phyloP scores from a whole-genome alignment of 192 early-diverging fungal species.

The Linnemannia schmuckeri region DNA sequence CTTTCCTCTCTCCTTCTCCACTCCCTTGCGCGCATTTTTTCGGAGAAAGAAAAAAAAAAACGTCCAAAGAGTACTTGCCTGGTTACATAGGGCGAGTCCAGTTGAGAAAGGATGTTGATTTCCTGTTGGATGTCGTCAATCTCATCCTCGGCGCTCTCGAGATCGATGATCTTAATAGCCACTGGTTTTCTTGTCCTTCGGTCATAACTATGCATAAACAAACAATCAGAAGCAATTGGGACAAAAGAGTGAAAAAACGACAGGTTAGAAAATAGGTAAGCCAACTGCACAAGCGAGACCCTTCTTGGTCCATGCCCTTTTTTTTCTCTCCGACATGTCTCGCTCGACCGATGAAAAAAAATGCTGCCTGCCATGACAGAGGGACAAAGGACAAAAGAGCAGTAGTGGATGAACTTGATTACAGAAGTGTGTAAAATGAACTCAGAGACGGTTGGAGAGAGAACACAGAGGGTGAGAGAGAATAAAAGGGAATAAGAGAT shows the following conservation, averaged over 20 bases:
- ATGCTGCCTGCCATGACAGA: background rate
- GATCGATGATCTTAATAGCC: conserved; percentile 98
- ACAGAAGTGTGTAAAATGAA: background rate
- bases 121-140: conserved; percentile 99
- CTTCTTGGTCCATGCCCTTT: conserved; percentile 8
- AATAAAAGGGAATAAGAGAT: background rate
- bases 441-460: background rate
- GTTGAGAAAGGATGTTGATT: conserved; percentile 94
- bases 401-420: background rate
- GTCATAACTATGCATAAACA: conserved; percentile 69
- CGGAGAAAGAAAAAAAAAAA: background rate
- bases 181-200: conserved; percentile 77
- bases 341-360: background rate
- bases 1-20: background rate
- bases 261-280: background rate
- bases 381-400: background rate
- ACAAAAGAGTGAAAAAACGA: conserved; percentile 1
- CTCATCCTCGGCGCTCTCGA: conserved; percentile 97
- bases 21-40: background rate
- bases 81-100: conserved; percentile 90
- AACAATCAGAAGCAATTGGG: conserved; percentile 44
- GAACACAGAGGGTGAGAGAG: background rate
- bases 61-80: conserved; percentile 52
- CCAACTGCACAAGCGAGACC: conserved; percentile 2
- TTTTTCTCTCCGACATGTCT: background rate